phyloP scores from a whole-genome alignment of 176 grass and related monocot genomes.

The maize (Zea mays) region Zm-B73-REFERENCE-NAM-5.0 NC_050100.1:32078001-32078500 shows the following conservation, averaged over 20 bases:
- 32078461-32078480: too few relatives aligned
- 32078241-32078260: not conserved
- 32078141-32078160: constrained; percentile 62
- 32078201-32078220: constrained; percentile 63
- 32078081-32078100: not conserved
- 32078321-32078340: too few relatives aligned
- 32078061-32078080: not conserved
- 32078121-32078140: constrained; percentile 58
- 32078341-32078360: too few relatives aligned
- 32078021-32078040: not conserved
- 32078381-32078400: too few relatives aligned
- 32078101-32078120: not conserved
- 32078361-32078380: too few relatives aligned
- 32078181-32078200: constrained; percentile 36
- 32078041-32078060: not conserved
- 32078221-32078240: not conserved
- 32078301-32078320: too few relatives aligned
- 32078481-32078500: too few relatives aligned
- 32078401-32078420: too few relatives aligned
- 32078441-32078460: too few relatives aligned
- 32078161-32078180: not conserved
- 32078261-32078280: not conserved
- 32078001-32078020: constrained; percentile 3
- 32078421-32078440: too few relatives aligned
- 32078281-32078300: constrained; percentile 49